Percentiles rank a stretch among this genome's conserved stretches.
Conservation (phyloP, 495 filamentous ascomycete species). For the Tuber melanosporum region DNA sequence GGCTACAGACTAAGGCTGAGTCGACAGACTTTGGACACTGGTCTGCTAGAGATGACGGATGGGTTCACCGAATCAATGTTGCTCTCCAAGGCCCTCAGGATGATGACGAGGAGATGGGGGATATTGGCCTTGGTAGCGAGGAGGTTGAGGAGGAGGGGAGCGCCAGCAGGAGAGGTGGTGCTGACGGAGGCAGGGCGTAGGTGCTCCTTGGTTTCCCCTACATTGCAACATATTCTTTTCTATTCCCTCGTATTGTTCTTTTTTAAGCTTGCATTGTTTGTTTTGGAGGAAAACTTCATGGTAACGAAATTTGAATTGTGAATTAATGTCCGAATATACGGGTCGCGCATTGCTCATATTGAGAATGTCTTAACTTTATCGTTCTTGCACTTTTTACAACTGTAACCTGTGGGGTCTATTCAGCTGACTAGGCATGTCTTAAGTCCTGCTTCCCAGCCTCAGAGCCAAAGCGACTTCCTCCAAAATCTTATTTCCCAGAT, state of each 20-base stretch:
- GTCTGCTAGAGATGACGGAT: constrained; percentile 43
- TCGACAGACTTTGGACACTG: constrained; percentile 64
- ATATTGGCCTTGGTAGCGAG: constrained; percentile 77
- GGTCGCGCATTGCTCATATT: constrained; percentile 9
- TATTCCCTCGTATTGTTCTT: constrained; percentile 40
- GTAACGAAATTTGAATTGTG: constrained; percentile 28
- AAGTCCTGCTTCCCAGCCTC: constrained; percentile 56
- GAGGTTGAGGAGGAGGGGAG: constrained; percentile 86
- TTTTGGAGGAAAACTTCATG: constrained; percentile 40
- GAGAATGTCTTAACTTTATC: constrained; percentile 15
- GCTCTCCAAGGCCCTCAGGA: constrained; percentile 86
- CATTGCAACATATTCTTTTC: constrained; percentile 19
- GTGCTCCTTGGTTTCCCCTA: constrained; percentile 53
- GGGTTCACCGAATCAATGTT: constrained; percentile 71
- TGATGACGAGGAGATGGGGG: constrained; percentile 73
- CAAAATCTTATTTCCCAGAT: constrained; percentile 64
- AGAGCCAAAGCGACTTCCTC: constrained; percentile 68
- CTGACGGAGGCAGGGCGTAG: constrained; percentile 98
- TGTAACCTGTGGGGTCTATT: constrained; percentile 14
- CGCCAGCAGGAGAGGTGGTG: constrained; percentile 79
- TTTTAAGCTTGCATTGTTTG: constrained; percentile 31
- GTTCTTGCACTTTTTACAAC: constrained; percentile 5
- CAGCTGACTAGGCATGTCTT: constrained; percentile 18
- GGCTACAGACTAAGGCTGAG: constrained; percentile 85
- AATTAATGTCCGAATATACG: constrained; percentile 38